Evolutionary conservation across 1,139 yeast genomes (phyloP).

Genomic region (Zhuliangozyma parablackwelliae): DNA sequence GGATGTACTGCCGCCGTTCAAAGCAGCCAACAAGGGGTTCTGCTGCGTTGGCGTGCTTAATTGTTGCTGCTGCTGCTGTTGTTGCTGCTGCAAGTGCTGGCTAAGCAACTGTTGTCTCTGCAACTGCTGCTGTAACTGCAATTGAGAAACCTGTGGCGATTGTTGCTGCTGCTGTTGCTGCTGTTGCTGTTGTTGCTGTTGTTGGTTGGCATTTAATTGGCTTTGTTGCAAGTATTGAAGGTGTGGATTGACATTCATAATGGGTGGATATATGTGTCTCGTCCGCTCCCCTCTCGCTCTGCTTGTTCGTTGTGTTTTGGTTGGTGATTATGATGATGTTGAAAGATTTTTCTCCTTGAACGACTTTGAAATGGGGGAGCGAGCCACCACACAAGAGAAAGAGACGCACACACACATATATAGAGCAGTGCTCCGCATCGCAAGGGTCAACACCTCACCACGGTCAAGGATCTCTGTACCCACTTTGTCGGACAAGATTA

Average conservation of each 20-base stretch:
- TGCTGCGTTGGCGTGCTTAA: conserved; percentile 20
- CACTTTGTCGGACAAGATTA: too few relatives aligned
- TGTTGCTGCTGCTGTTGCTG: conserved; percentile 20
- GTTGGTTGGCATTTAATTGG: conserved; percentile 37
- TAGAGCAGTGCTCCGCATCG: too few relatives aligned
- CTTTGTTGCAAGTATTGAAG: conserved; percentile 41
- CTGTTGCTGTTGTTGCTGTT: conserved; percentile 25
- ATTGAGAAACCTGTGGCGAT: conserved; percentile 37
- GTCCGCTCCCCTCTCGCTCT: not conserved
- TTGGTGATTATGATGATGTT: not conserved
- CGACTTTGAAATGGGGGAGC: too few relatives aligned
- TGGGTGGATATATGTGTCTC: not conserved
- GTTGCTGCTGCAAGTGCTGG: conserved; percentile 31
- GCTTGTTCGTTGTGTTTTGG: not conserved
- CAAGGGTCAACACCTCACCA: too few relatives aligned
- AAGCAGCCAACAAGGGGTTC: conserved; percentile 35
- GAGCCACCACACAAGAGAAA: too few relatives aligned
- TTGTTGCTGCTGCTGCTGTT: conserved; percentile 17
- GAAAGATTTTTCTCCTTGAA: too few relatives aligned
- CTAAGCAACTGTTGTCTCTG: conserved; percentile 37
- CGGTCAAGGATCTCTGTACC: too few relatives aligned
- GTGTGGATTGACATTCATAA: conserved; percentile 40
- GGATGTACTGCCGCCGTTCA: conserved; percentile 28
- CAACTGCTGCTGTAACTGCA: conserved; percentile 38
- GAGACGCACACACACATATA: too few relatives aligned